Evolutionary conservation across 257 asterid species (phyloP), one percentile per base, ranked within the genome.

Genomic region (Cruciata laevipes): DNA sequence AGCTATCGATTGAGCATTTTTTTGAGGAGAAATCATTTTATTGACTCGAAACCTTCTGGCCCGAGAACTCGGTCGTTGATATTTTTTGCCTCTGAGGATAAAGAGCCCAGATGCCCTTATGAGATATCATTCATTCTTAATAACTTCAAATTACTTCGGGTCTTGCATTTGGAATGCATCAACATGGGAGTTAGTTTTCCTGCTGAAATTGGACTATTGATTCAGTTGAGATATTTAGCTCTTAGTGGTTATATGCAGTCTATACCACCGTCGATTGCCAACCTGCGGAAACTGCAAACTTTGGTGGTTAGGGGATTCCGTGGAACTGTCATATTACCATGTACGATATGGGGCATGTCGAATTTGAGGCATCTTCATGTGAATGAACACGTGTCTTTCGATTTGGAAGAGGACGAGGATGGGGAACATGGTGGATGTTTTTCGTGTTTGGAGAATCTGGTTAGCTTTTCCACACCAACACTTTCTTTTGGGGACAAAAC

Each of bases 181-280:
- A 27, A 27, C 30, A 49, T 64, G 5, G 68, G 57, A 12, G 23
- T 40, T 23, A 40, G 37, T 16, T 64, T 64, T 16, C 68, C 68
- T 3, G 37, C 3, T 42, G 69, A 65, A 44, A 65, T 65, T 16
- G 25, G 38, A 16, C 24, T 14, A 1, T 3, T 57, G 10, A 20
- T 57, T 66, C 63, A 6, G 3, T 42, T 72, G 76, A 66, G 76
- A 42, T 72, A 65, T n/a, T 57, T 72, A 24, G 71, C 76, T 11
- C 11, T 72, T 0, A 17, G 47, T 12, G 58, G 64, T 1, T 25
- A 30, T 13, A 0, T 24, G 10, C 3, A 0, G 1, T 7, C 24
- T 27, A 42, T 37, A 1, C 20, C 61, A 18, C 20, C 44, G 7
- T 33, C 73, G 25, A 56, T 66, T 14, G 16, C 52, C 40, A 56